Evolutionary conservation across 306 rosid genomes (phyloP), one percentile per base, ranked within the genome.

Genomic region (Casuarina cunninghamiana): DNA sequence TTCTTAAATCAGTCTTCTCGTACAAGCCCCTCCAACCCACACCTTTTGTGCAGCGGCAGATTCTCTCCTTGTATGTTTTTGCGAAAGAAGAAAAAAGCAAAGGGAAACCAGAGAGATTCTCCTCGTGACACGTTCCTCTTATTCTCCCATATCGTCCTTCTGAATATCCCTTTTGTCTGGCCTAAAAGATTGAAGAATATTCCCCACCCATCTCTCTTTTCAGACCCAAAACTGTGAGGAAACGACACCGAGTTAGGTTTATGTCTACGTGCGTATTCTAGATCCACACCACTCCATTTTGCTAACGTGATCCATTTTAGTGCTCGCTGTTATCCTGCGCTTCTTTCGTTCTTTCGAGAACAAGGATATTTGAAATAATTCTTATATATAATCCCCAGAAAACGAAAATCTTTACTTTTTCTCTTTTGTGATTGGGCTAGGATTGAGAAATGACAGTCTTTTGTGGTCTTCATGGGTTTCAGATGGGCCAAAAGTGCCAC

Each of bases 111-210:
- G 54, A 79, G 76, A 80, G 87, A 89, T 86, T 80, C 87, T 85
- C 83, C 50, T 81, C 55, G 53, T 69, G 86, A 83, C 91, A 76
- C 92, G 90, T 88, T 86, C 81, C 11, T 45, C 19, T 79, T 87
- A 90, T 93, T 88, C 92, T 74, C 67, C 67, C 41, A 69, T 82
- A 85, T 88, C 85, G 71, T 77, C 72, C 89, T 74, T 86, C 84
- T 92, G 98, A 88, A 94, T 92, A 94, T 94, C 97, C 98, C 86
- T 89, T 90, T 77, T 89, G 90, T 86, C 93, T 84, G 87, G 86
- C 86, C 81, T 83, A 75, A 80, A 75, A 62, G 75, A 49, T 38
- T 15, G 61, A 81, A 77, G 97, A 93, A 88, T 93, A 90, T 93
- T 93, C 97, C 50, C 82, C 6, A 61, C 74, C 5, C 69, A 63